Conservation (phyloP, 768 basidiomycete species). For the Mycena leptocephala region DNA sequence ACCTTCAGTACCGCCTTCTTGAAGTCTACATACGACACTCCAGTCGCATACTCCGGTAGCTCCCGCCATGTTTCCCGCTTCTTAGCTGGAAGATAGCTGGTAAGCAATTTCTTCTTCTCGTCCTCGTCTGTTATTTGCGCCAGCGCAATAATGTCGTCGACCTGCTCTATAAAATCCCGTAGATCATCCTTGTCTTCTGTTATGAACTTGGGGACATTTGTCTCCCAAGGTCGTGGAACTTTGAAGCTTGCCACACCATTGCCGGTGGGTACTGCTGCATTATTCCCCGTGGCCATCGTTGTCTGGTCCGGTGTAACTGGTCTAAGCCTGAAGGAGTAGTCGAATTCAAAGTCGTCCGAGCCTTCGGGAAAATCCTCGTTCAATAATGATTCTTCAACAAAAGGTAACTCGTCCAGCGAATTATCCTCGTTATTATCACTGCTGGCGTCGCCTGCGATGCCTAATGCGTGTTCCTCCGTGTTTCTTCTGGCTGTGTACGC, state of each 20-base stretch:
- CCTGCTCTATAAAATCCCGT: no score
- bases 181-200: not conserved
- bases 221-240: not conserved
- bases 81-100: no score
- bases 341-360: not conserved
- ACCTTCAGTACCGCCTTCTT: slow-evolving; percentile 14
- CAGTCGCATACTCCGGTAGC: slow-evolving; percentile 11
- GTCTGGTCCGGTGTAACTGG: not conserved
- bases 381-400: no score
- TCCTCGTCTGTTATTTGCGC: no score
- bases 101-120: no score
- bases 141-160: no score
- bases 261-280: no score
- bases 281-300: not conserved
- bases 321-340: not conserved
- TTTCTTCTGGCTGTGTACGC: slow-evolving; percentile 4
- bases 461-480: not conserved
- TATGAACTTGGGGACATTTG: not conserved
- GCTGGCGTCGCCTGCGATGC: slow-evolving; percentile 15
- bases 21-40: not conserved
- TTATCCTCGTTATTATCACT: not conserved
- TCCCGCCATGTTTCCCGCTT: slow-evolving; percentile 14
- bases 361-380: not conserved
- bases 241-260: not conserved
- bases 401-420: not conserved